Evolutionary conservation across 2,329 filamentous ascomycete species (phyloP).

Genomic region (Ustulina deusta): DNA sequence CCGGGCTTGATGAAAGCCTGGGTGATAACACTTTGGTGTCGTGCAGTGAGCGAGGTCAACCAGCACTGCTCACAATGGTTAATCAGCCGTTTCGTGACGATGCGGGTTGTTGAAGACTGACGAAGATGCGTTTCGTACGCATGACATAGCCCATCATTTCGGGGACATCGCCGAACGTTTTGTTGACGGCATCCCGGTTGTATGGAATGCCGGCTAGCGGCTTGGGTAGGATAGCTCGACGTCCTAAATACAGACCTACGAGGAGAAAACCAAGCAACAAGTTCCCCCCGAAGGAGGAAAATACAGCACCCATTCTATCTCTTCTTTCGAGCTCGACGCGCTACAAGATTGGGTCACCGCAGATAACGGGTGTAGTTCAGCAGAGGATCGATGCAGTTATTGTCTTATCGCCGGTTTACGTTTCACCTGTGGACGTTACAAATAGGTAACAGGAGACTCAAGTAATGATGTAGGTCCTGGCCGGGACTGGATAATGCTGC

Average conservation of each 20-base stretch:
- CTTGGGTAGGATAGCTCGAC: conserved; percentile 52
- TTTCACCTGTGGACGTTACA: background rate
- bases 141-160: conserved; percentile 54
- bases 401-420: background rate
- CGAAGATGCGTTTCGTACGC: conserved; percentile 51
- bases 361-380: background rate
- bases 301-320: conserved; percentile 6
- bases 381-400: background rate
- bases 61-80: conserved; percentile 42
- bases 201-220: conserved; percentile 62
- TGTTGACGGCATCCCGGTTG: conserved; percentile 52
- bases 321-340: background rate
- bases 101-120: conserved; percentile 32
- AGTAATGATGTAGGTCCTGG: background rate
- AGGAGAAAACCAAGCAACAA: conserved; percentile 8
- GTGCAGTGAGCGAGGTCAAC: conserved; percentile 49
- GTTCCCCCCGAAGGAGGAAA: background rate
- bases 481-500: background rate
- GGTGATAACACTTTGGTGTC: conserved; percentile 56
- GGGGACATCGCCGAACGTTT: conserved; percentile 58
- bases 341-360: background rate
- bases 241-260: conserved; percentile 34
- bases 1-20: conserved; percentile 63
- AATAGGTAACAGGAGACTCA: background rate
- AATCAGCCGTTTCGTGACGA: background rate